Conservation (phyloP, 805 yeast genomes). For the Monosporozyma solicola region DNA sequence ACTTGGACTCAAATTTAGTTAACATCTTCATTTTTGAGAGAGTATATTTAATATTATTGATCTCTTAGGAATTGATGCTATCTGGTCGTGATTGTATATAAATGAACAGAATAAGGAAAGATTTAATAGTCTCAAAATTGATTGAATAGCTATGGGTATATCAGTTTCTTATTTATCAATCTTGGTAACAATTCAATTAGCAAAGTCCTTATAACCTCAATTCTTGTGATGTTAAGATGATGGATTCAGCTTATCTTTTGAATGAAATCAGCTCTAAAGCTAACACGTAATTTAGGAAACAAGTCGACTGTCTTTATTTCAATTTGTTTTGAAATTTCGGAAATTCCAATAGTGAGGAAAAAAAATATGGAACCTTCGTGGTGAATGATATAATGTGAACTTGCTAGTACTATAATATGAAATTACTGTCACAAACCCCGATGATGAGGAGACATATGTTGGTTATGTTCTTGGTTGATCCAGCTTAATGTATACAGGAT, state of each 20-base stretch:
- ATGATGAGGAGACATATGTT: neutral
- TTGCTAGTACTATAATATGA: neutral
- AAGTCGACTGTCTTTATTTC: neutral
- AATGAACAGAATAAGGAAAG: neutral
- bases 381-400: neutral
- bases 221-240: neutral
- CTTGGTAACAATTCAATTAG: neutral
- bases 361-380: neutral
- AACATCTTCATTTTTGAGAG: slow-evolving; percentile 66
- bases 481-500: too few relatives aligned
- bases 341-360: neutral
- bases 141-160: neutral
- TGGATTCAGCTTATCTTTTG: neutral
- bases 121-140: neutral
- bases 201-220: neutral
- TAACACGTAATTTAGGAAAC: neutral
- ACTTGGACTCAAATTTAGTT: slow-evolving; percentile 90
- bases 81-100: neutral
- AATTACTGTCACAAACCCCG: neutral
- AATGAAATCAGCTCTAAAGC: neutral
- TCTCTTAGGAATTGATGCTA: neutral
- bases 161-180: neutral
- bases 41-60: neutral
- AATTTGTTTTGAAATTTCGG: neutral
- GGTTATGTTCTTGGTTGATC: too few relatives aligned